Evolutionary conservation across 208 protist genomes (phyloP).

Genomic region (Naegleria gruberi): DNA sequence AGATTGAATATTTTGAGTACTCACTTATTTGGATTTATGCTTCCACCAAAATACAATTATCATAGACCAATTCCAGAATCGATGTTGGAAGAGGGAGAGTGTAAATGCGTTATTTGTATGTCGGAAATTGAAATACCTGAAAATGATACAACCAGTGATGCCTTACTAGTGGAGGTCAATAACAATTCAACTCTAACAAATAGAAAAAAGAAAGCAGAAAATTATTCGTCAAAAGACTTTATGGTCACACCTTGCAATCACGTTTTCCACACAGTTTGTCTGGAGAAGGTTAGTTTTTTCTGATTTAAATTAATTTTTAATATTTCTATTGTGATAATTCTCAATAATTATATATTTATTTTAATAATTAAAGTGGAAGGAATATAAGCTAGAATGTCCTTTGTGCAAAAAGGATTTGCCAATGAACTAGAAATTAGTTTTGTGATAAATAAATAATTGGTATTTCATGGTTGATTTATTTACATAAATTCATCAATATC

Average conservation of each 20-base stretch:
- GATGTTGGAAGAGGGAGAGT: background rate
- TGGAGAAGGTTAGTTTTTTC: no score
- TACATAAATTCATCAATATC: constrained; percentile 6
- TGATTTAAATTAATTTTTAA: no score
- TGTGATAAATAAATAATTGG: no score
- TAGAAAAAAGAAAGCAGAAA: background rate
- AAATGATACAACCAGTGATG: background rate
- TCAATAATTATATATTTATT: no score
- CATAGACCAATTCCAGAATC: constrained; percentile 28
- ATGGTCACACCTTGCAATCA: constrained; percentile 55
- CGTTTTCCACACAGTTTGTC: constrained; percentile 45
- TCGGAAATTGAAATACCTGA: background rate
- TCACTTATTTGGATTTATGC: constrained; percentile 20
- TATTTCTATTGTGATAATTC: no score
- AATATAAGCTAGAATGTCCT: background rate
- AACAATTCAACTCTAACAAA: no score
- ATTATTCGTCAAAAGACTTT: background rate
- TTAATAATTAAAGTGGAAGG: no score
- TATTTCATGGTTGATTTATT: no score
- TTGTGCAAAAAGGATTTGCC: background rate
- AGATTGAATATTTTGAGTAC: background rate
- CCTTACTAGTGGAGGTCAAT: background rate
- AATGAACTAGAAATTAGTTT: no score
- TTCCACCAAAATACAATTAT: constrained; percentile 51
- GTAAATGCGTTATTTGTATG: constrained; percentile 18